These are phyloP conservation scores for Didymella lethalis DNA, from an alignment of 2,329 filamentous ascomycete species.

Conservation along the genomic window DNA sequence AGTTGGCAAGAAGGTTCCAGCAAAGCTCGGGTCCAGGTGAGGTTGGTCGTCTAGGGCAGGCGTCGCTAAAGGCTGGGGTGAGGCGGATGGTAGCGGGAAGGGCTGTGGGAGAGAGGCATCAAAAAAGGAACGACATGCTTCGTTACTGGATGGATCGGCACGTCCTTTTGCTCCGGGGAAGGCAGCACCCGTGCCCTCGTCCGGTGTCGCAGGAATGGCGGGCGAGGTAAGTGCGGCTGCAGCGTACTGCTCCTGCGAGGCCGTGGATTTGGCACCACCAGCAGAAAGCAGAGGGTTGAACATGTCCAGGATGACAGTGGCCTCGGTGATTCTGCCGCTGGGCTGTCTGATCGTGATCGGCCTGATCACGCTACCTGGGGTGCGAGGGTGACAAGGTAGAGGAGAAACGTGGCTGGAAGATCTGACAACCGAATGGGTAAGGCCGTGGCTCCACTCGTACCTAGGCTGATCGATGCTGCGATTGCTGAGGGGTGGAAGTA, in stretches of 20 bases:
- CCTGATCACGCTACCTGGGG: slow-evolving; percentile 25
- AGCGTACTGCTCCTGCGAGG: slow-evolving; percentile 23
- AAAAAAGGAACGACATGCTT: slow-evolving; percentile 34
- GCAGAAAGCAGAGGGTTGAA: slow-evolving; percentile 21
- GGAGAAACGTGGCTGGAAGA: slow-evolving; percentile 37
- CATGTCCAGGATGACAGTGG: slow-evolving; percentile 25
- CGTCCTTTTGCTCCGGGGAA: slow-evolving; percentile 23
- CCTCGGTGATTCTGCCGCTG: slow-evolving; percentile 13
- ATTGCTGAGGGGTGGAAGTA: slow-evolving; percentile 20
- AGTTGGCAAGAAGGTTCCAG: slow-evolving; percentile 36
- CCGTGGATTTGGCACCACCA: slow-evolving; percentile 13
- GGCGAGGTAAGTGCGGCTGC: slow-evolving; percentile 24
- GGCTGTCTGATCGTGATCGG: slow-evolving; percentile 22
- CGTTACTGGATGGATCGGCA: slow-evolving; percentile 24
- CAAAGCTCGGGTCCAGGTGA: slow-evolving; percentile 40
- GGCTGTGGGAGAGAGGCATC: slow-evolving; percentile 41
- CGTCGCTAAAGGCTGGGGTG: slow-evolving; percentile 33
- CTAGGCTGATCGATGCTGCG: slow-evolving; percentile 18
- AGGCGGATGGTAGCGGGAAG: slow-evolving; percentile 40
- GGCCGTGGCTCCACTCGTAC: slow-evolving; percentile 30
- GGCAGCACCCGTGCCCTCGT: slow-evolving; percentile 27
- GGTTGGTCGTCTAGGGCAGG: slow-evolving; percentile 38
- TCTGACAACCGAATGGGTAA: slow-evolving; percentile 34
- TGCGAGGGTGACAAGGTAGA: slow-evolving; percentile 28
- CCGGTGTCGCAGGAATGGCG: slow-evolving; percentile 35